Evolutionary conservation across 768 basidiomycete species (phyloP).

Genomic region (Leccinum imitatum): DNA sequence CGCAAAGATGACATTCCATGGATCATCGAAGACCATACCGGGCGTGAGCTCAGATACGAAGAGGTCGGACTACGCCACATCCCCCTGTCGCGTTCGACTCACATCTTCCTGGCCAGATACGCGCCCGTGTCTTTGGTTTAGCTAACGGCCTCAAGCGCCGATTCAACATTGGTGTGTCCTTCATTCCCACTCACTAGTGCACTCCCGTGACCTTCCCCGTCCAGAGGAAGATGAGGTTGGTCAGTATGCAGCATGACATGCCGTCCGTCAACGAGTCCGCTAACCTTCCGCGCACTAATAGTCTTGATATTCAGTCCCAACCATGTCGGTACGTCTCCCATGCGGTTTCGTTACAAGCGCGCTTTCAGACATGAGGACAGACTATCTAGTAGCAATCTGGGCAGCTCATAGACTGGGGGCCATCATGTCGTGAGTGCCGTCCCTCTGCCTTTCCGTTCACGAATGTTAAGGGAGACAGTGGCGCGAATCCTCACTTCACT

Average conservation of each 20-base stretch:
- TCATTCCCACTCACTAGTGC: background rate
- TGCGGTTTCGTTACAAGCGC: background rate
- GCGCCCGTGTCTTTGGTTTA: conserved; percentile 36
- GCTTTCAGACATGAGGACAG: conserved; percentile 26
- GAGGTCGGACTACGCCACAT: conserved; percentile 30
- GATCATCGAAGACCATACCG: conserved; percentile 43
- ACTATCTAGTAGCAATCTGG: conserved; percentile 57
- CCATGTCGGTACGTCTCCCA: conserved; percentile 49
- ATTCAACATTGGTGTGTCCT: conserved; percentile 35
- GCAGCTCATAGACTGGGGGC: conserved; percentile 57
- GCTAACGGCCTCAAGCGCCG: conserved; percentile 38
- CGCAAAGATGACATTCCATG: conserved; percentile 32
- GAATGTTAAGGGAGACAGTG: conserved; percentile 35
- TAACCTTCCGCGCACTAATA: conserved; percentile 27
- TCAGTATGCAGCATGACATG: conserved; percentile 18
- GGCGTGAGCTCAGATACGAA: conserved; percentile 34
- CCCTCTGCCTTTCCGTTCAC: background rate
- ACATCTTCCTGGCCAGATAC: conserved; percentile 27
- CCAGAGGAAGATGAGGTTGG: conserved; percentile 41
- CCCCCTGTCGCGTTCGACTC: background rate
- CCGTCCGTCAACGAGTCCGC: background rate
- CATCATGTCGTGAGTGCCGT: conserved; percentile 50
- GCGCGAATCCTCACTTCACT: conserved; percentile 62
- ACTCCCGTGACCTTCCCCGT: background rate
- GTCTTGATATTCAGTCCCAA: conserved; percentile 68